phyloP scores from a whole-genome alignment of 2,329 filamentous ascomycete species.

The Clonostachys rhizophaga region DNA sequence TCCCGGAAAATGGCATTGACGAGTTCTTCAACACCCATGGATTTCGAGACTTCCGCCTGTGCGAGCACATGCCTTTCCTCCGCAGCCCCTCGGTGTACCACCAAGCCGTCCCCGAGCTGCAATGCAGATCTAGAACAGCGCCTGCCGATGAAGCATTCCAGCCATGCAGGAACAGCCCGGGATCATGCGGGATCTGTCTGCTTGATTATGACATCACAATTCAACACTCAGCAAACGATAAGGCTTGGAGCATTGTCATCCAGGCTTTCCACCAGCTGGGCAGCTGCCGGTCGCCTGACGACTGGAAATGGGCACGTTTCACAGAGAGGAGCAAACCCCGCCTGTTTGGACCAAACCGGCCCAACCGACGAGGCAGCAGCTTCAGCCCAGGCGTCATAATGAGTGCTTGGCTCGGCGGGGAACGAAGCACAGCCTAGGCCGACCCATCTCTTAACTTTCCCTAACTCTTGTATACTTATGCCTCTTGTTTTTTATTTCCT shows the following conservation, averaged over 20 bases:
- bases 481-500: too few relatives aligned
- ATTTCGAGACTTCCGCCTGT: constrained; percentile 11
- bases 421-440: too few relatives aligned
- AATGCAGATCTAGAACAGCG: constrained; percentile 1
- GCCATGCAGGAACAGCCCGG: constrained; percentile 7
- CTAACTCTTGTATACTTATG: too few relatives aligned
- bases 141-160: constrained; percentile 3
- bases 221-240: constrained; percentile 1
- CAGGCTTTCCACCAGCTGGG: constrained; percentile 11
- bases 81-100: constrained; percentile 7
- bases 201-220: constrained; percentile 15
- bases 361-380: constrained; percentile 10
- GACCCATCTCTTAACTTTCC: too few relatives aligned
- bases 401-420: constrained; percentile 5
- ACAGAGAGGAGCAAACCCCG: constrained; percentile 9
- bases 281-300: constrained; percentile 10
- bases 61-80: constrained; percentile 13
- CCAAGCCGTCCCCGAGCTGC: constrained; percentile 11
- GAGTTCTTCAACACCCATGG: constrained; percentile 8
- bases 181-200: constrained; percentile 13
- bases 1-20: constrained; percentile 2
- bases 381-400: constrained; percentile 8
- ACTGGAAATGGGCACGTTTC: constrained; percentile 18
- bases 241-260: constrained; percentile 6
- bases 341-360: constrained; percentile 12